Evolutionary conservation across 768 basidiomycete genomes (phyloP), one percentile per base, ranked within the genome.

Genomic region (Boletus reticuloceps): DNA sequence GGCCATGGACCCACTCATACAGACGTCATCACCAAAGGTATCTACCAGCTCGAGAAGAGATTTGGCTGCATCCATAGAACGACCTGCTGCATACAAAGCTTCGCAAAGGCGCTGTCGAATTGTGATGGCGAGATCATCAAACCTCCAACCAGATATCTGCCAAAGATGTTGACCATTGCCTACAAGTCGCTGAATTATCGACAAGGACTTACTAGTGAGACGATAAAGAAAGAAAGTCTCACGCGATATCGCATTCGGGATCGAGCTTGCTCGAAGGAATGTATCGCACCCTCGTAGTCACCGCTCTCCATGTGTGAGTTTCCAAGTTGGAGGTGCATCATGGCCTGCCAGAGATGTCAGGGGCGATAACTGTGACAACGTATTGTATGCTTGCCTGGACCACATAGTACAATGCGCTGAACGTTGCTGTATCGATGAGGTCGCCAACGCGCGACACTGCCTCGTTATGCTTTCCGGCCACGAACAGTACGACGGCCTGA

Each of bases 351-450:
- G 36, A 36, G 36, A 36, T 6, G 36, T 36, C 36, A 36, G 16
- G 4, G 16, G 36, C 16, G 36, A 16, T 16, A 6, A 14, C 13
- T 36, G 12, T 6, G 4, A 2, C 16, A 16, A 5, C 16, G 36
- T 14, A 36, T 36, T 36, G 36, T 14, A 16, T 5, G 16, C 36
- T 11, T 36, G 13, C 36, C 36, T 36, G 36, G 6, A 36, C 36
- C 16, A 16, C 13, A 7, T 36, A 2, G 36, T 36, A 36, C 2
- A 36, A 6, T 4, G 36, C 4, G 6, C 4, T 36, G 11, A 16
- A 2, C 1, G 2, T 11, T 7, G 1, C 4, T 11, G 1, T 14
- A 16, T 0, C 0, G 36, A 36, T 14, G 36, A 36, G 11, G 36
- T 36, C 36, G 13, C 16, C 36, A 12, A 36, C 16, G 1, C 36